These are phyloP conservation scores for Coprinopsis cinerea DNA, from an alignment of 768 basidiomycete species.

Conservation along the genomic window DNA sequence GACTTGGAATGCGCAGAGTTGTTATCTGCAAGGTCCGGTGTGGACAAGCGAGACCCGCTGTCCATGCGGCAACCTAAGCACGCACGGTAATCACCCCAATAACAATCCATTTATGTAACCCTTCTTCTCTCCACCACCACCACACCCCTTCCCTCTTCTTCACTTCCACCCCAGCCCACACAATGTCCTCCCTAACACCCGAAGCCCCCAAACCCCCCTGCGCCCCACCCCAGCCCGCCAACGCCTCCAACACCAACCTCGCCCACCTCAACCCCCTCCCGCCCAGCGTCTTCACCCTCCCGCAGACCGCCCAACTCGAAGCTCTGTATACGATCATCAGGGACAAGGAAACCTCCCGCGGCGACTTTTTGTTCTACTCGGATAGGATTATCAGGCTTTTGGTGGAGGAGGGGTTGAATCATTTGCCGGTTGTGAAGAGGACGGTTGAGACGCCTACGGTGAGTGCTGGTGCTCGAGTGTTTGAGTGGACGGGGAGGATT, in stretches of 20 bases:
- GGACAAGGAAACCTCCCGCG: slow-evolving; percentile 79
- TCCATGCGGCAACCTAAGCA: too few species aligned
- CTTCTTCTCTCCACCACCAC: too few species aligned
- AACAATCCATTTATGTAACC: too few species aligned
- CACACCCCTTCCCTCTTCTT: too few species aligned
- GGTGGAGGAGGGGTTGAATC: slow-evolving; percentile 86
- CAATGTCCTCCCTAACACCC: too few species aligned
- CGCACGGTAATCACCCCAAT: too few species aligned
- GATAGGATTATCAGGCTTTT: slow-evolving; percentile 85
- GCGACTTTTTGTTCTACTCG: slow-evolving; percentile 95
- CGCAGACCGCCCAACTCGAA: slow-evolving; percentile 89
- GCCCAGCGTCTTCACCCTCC: slow-evolving; percentile 81
- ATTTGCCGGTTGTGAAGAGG: slow-evolving; percentile 66
- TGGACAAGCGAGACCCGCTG: too few species aligned
- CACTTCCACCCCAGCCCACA: too few species aligned
- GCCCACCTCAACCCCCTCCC: slow-evolving; percentile 48
- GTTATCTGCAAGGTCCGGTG: too few species aligned
- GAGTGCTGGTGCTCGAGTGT: slow-evolving; percentile 18
- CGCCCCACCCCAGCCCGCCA: slow-evolving; percentile 31
- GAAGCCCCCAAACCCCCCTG: slow-evolving; percentile 16
- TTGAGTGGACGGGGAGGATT: too few species aligned
- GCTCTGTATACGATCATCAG: slow-evolving; percentile 94
- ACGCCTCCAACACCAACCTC: slow-evolving; percentile 25
- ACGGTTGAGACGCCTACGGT: slow-evolving; percentile 81
- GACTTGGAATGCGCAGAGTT: too few species aligned